Base-by-base conservation (phyloP, 2,329 filamentous ascomycete species). In the Nemania serpens region DNA sequence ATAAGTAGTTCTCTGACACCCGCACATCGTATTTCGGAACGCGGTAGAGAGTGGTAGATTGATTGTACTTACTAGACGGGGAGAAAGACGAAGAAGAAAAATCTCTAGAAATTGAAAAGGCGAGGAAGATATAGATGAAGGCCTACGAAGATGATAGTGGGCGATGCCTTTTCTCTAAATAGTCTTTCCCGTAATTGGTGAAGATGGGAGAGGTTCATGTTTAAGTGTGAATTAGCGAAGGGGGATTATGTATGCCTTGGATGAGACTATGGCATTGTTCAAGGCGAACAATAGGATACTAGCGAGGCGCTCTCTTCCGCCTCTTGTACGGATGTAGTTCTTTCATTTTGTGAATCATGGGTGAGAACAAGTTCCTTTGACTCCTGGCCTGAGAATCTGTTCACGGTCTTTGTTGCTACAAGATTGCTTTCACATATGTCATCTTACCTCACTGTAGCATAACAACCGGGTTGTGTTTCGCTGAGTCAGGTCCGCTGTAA, bases 11-110 rank as follows among this genome's bases (percentile, higher is more conserved):
- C 60, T 63, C 45, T 53, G 48, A 33, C 70, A 72, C 7, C 53
- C 57, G 42, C 69, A 71, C 65, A 68, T 69, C 20, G 51, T 63
- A 55, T 41, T 13, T 43, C 11, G n/a, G n/a, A 4, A 43, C n/a
- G n/a, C 17, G 17, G 15, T 3, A 17, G 17, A 43, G 17, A n/a
- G 5, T 43, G 41, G 41, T 43, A 43, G 9, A 39, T 39, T 3
- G 9, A 39, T 39, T 3, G 36, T n/a, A n/a, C 11, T 39, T 12
- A n/a, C 11, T 12, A n/a, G 11, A 12, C 11, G 36, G 41, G 41
- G 7, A 43, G 18, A 17, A 39, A 3, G 13, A 47, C 15, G 34
- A 39, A 3, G 13, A 47, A 22, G 25, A 7, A 7, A 29, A 29
- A 4, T 29, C 7, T 7, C 7, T 29, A 7, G 25, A 29, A 7